These are phyloP conservation scores for Teunomyces gatunensis DNA, from an alignment of 805 yeast genomes.

Conservation along the genomic window DNA sequence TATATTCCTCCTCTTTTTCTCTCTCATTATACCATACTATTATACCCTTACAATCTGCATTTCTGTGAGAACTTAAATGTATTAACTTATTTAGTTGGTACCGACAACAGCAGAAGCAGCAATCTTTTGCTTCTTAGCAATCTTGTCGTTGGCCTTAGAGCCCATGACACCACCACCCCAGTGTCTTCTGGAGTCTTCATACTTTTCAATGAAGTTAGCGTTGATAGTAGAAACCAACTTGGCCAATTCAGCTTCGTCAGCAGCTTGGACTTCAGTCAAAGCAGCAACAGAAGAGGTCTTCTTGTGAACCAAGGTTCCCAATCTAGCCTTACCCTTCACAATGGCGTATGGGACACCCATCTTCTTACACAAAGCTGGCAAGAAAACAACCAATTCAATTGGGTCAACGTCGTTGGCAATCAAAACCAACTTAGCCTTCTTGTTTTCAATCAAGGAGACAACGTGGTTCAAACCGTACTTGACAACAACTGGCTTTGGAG, in stretches of 20 bases:
- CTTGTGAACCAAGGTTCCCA: slow-evolving; percentile 95
- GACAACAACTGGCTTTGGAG: slow-evolving; percentile 94
- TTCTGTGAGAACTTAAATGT: not conserved
- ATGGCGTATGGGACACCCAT: slow-evolving; percentile 99
- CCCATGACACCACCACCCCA: slow-evolving; percentile 99
- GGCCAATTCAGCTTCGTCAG: slow-evolving; percentile 93
- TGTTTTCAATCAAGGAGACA: slow-evolving; percentile 95
- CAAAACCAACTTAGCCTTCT: slow-evolving; percentile 95
- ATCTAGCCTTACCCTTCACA: slow-evolving; percentile 97
- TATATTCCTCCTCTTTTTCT: too few species aligned
- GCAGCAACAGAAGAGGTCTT: slow-evolving; percentile 98
- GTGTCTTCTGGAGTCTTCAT: slow-evolving; percentile 95
- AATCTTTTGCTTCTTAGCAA: slow-evolving; percentile 70
- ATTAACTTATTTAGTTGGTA: slow-evolving; percentile 3
- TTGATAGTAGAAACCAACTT: slow-evolving; percentile 89
- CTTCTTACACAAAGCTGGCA: slow-evolving; percentile 99
- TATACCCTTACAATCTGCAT: not conserved
- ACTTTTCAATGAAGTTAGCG: slow-evolving; percentile 89
- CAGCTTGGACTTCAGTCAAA: slow-evolving; percentile 89
- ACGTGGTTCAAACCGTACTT: slow-evolving; percentile 99
- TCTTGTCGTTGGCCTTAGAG: slow-evolving; percentile 85
- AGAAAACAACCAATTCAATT: slow-evolving; percentile 93
- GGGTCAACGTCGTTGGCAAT: slow-evolving; percentile 99
- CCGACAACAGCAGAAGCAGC: slow-evolving; percentile 29
- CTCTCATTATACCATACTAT: too few species aligned